Percentiles rank a stretch among this genome's conserved stretches.
Conservation (phyloP, 164 flowering plant species). For the Dillenia turbinata region DNA sequence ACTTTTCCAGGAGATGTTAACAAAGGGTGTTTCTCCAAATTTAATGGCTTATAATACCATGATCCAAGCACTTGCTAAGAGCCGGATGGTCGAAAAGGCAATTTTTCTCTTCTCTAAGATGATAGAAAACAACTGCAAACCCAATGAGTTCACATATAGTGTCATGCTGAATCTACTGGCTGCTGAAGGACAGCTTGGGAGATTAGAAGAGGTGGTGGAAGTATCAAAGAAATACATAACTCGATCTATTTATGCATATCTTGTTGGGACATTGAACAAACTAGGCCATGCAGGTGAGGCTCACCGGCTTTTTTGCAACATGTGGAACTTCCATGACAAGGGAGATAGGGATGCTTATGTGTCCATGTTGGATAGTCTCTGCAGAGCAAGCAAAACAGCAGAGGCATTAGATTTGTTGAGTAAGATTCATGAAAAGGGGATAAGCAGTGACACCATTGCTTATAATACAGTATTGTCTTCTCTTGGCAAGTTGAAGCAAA, state of each 20-base stretch:
- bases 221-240: constrained; percentile 64
- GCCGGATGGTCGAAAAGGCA: constrained; percentile 62
- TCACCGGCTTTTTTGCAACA: constrained; percentile 85
- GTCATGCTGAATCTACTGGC: constrained; percentile 56
- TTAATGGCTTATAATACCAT: constrained; percentile 74
- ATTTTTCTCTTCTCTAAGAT: constrained; percentile 66
- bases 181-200: constrained; percentile 68
- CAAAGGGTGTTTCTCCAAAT: constrained; percentile 54
- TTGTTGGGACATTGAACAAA: constrained; percentile 68
- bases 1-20: constrained; percentile 76
- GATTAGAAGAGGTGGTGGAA: constrained; percentile 64
- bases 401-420: constrained; percentile 79
- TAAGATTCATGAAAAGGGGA: constrained; percentile 77
- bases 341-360: constrained; percentile 82
- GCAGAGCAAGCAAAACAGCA: constrained; percentile 54
- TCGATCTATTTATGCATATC: constrained; percentile 64
- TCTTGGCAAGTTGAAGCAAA: constrained; percentile 72
- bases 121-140: constrained; percentile 72
- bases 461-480: constrained; percentile 75
- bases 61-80: constrained; percentile 66
- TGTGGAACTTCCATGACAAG: constrained; percentile 75
- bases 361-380: constrained; percentile 84
- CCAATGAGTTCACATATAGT: constrained; percentile 87
- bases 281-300: constrained; percentile 90
- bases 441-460: constrained; percentile 63